Base-by-base conservation (phyloP, 345 rosid species). In the Murraya paniculata region DNA sequence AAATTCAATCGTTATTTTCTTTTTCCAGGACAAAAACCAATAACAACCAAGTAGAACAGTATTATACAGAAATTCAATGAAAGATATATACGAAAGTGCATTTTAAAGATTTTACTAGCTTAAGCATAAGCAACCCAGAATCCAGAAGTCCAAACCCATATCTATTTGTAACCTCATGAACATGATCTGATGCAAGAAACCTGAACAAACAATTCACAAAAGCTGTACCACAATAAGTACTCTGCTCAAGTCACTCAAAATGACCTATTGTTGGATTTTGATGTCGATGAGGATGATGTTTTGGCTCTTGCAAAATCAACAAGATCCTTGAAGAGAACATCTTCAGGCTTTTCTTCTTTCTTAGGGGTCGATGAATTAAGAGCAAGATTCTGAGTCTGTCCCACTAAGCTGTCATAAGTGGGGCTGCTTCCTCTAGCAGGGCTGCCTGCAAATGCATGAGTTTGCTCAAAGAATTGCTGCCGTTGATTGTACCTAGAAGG, bases 291-390 rank as follows among this genome's bases (percentile, higher is more conserved):
- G 48, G 97, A 82, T 1, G 97, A 89, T 13, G 98, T 83, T 88
- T 94, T 96, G 83, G 95, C 84, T 87, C 87, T 96, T 0, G 97
- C 93, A 81, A 94, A 92, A 80, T 94, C 99, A 57, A 96, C 85
- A 62, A 96, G 87, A 83, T 94, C 99, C 84, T 92, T 90, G 88
- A 96, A 94, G 72, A 96, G 94, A 59, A 83, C 92, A 80, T 92
- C 98, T 81, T 96, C 98, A 39, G 91, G 91, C 82, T 90, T 91
- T 50, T 77, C 87, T 80, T 91, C 86, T 80, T 88, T 90, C 75
- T 87, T 77, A 22, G 89, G 89, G 35, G 87, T 25, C 9, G 85
- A 61, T 1, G 94, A 77, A 77, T 89, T 85, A 68, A 94, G 89
- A n/a, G 95, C 88, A 19, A 94, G 90, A 71, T 78, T 89, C 80